A percentile compares a stretch with the other conserved stretches of the same genome.
phyloP scores from a whole-genome alignment of 208 protist species.

The Leishmania braziliensis region DNA sequence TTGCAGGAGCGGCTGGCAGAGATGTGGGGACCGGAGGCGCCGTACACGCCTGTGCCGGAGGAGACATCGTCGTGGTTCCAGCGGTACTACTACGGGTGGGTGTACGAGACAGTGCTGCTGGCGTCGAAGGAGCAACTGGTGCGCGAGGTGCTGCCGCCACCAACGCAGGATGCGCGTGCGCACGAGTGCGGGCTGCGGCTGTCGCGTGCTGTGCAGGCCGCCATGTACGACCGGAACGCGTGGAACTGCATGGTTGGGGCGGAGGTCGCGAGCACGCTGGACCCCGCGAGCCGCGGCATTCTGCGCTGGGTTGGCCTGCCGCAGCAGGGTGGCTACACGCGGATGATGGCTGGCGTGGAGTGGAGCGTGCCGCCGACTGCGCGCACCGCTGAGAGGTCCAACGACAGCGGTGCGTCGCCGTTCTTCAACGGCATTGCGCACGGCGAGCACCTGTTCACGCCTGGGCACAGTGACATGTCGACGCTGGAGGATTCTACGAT shows the following conservation, averaged over 20 bases:
- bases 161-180: slow-evolving; percentile 28
- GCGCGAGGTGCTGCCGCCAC: slow-evolving; percentile 37
- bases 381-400: slow-evolving; percentile 23
- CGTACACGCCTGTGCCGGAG: slow-evolving; percentile 41
- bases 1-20: slow-evolving; percentile 28
- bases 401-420: slow-evolving; percentile 27
- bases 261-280: slow-evolving; percentile 34
- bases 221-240: slow-evolving; percentile 39
- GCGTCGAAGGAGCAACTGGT: slow-evolving; percentile 51
- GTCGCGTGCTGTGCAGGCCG: slow-evolving; percentile 34
- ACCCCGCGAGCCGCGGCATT: slow-evolving; percentile 47
- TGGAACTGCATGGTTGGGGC: slow-evolving; percentile 53
- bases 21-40: slow-evolving; percentile 54
- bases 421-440: slow-evolving; percentile 57
- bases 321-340: slow-evolving; percentile 59
- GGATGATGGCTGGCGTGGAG: slow-evolving; percentile 69
- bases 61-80: slow-evolving; percentile 40
- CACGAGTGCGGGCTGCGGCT: slow-evolving; percentile 43
- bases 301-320: slow-evolving; percentile 66
- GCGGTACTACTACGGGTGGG: slow-evolving; percentile 52
- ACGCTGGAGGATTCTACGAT: slow-evolving; percentile 56
- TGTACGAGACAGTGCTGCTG: slow-evolving; percentile 36
- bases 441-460: slow-evolving; percentile 69
- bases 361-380: slow-evolving; percentile 47
- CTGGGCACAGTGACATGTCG: slow-evolving; percentile 36